These are phyloP conservation scores for Saccharomycopsis fermentans DNA, from an alignment of 805 yeast species.

Conservation along the genomic window DNA sequence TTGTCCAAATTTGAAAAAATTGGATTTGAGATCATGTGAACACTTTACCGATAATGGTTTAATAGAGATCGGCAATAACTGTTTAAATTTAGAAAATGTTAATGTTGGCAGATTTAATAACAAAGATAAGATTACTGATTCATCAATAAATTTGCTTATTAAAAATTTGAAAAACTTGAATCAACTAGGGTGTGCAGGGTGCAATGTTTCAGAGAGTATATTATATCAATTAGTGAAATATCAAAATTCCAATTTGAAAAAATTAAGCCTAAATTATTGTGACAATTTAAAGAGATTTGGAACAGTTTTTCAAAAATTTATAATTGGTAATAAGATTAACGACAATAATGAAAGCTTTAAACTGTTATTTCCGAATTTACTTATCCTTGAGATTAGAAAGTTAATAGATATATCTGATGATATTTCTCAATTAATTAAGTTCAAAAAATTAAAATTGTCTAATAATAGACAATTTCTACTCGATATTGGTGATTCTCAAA, in stretches of 20 bases:
- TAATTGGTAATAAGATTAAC: not conserved
- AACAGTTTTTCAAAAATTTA: not conserved
- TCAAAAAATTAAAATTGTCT: not conserved
- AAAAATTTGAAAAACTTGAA: constrained; percentile 42
- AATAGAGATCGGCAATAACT: constrained; percentile 50
- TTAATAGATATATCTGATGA: not conserved
- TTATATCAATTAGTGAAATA: constrained; percentile 69
- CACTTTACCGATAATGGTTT: constrained; percentile 66
- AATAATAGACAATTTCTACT: not conserved
- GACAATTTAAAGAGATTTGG: constrained; percentile 26
- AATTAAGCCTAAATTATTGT: constrained; percentile 74
- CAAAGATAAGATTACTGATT: constrained; percentile 62
- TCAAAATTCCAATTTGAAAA: constrained; percentile 39
- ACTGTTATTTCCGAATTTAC: constrained; percentile 42
- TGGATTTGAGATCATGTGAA: constrained; percentile 83
- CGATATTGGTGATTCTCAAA: not conserved
- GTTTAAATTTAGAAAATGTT: constrained; percentile 45
- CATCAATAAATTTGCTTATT: constrained; percentile 49
- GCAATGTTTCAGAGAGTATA: constrained; percentile 63
- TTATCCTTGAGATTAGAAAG: constrained; percentile 70
- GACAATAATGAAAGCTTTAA: constrained; percentile 51
- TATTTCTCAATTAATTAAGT: not conserved
- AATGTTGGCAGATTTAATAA: constrained; percentile 73
- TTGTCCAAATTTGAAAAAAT: constrained; percentile 49
- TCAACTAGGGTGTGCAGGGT: constrained; percentile 86